Conservation (phyloP, 1,139 yeast species). For the Geotrichum candidum region DNA sequence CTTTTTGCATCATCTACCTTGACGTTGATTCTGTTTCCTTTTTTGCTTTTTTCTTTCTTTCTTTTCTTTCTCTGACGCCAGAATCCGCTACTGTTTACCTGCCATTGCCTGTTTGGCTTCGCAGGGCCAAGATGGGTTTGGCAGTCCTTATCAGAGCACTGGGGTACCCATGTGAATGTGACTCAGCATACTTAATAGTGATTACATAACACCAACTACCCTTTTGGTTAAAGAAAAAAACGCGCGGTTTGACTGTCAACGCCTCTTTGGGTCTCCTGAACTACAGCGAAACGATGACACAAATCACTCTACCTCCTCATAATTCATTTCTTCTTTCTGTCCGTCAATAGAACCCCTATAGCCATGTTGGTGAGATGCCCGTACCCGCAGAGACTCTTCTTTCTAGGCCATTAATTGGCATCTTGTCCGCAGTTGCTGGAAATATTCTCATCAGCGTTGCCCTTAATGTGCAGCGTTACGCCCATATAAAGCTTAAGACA, state of each 20-base stretch:
- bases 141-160: neutral
- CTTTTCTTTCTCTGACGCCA: too few relatives aligned
- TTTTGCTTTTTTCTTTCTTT: too few relatives aligned
- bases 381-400: neutral
- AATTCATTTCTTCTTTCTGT: neutral
- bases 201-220: neutral
- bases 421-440: conserved; percentile 31
- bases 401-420: neutral
- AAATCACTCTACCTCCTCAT: neutral
- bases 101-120: neutral
- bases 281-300: neutral
- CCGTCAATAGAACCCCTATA: neutral
- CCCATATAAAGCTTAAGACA: conserved; percentile 25
- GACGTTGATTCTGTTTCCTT: too few relatives aligned
- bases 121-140: neutral
- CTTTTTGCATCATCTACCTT: too few relatives aligned
- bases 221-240: neutral
- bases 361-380: neutral
- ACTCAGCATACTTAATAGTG: neutral
- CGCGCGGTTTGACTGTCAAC: neutral
- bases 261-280: neutral
- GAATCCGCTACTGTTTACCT: too few relatives aligned
- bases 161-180: neutral
- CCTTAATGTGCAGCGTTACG: conserved; percentile 37
- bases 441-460: conserved; percentile 37